Percentiles rank a stretch among this genome's conserved stretches.
Conservation (phyloP, 2,329 filamentous ascomycete genomes). For the Alternaria sp. region DNA sequence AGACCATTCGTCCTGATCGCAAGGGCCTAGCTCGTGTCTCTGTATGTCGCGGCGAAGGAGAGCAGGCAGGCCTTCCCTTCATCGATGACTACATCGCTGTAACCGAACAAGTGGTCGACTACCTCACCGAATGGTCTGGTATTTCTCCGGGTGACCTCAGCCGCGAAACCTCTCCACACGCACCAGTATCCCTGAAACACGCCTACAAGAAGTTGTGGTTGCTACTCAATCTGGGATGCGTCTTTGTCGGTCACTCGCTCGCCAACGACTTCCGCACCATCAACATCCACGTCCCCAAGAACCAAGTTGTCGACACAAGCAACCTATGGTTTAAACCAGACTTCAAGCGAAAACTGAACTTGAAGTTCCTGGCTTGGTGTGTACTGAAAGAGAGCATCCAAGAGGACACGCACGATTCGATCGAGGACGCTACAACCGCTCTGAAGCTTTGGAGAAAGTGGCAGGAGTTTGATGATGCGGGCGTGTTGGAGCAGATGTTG, state of each 20-base stretch:
- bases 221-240: slow-evolving; percentile 88
- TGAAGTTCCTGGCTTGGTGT: slow-evolving; percentile 87
- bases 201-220: slow-evolving; percentile 99
- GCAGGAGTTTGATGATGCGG: slow-evolving; percentile 85
- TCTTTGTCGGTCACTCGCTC: slow-evolving; percentile 91
- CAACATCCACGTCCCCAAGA: slow-evolving; percentile 92
- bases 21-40: slow-evolving; percentile 93
- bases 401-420: slow-evolving; percentile 88
- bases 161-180: slow-evolving; percentile 76
- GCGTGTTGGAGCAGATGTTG: slow-evolving; percentile 81
- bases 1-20: slow-evolving; percentile 88
- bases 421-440: slow-evolving; percentile 92
- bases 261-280: slow-evolving; percentile 97
- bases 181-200: slow-evolving; percentile 83
- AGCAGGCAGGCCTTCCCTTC: slow-evolving; percentile 81
- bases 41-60: slow-evolving; percentile 80
- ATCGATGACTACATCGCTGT: slow-evolving; percentile 98
- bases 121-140: slow-evolving; percentile 91
- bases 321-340: slow-evolving; percentile 85
- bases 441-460: slow-evolving; percentile 89
- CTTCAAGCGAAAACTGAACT: slow-evolving; percentile 82
- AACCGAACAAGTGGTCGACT: slow-evolving; percentile 90
- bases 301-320: slow-evolving; percentile 92
- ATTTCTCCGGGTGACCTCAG: slow-evolving; percentile 88
- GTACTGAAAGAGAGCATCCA: slow-evolving; percentile 95